Evolutionary conservation across 2,329 filamentous ascomycete species (phyloP).

Genomic region (Sclerotinia minor): DNA sequence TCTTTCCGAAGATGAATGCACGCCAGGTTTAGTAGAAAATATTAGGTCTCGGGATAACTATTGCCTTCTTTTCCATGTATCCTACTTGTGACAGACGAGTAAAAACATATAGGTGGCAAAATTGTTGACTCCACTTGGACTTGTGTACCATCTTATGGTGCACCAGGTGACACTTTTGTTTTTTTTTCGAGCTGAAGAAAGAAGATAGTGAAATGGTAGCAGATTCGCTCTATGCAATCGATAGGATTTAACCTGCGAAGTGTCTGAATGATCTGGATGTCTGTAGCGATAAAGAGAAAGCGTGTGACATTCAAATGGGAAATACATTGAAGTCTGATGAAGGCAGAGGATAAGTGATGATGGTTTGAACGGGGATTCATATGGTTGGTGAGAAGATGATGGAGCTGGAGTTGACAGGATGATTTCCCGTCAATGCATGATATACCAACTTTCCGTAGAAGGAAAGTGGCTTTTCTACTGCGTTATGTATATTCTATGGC

Average conservation of each 20-base stretch:
- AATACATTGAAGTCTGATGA: neutral
- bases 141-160: slow-evolving; percentile 3
- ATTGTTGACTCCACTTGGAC: neutral
- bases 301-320: neutral
- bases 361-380: neutral
- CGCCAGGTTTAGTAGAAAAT: neutral
- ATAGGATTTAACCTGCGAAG: neutral
- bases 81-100: neutral
- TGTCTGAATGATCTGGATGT: neutral
- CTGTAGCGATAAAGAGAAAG: neutral
- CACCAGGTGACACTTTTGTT: neutral
- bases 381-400: neutral
- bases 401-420: neutral
- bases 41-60: neutral
- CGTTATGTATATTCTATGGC: neutral
- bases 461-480: neutral
- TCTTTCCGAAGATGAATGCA: neutral
- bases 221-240: neutral
- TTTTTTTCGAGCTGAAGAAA: neutral
- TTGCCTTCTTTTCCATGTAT: neutral
- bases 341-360: neutral
- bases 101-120: neutral
- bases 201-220: neutral
- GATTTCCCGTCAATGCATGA: neutral
- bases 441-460: neutral